Evolutionary conservation across 306 rosid genomes (phyloP).

Genomic region (Alnus rubra): DNA sequence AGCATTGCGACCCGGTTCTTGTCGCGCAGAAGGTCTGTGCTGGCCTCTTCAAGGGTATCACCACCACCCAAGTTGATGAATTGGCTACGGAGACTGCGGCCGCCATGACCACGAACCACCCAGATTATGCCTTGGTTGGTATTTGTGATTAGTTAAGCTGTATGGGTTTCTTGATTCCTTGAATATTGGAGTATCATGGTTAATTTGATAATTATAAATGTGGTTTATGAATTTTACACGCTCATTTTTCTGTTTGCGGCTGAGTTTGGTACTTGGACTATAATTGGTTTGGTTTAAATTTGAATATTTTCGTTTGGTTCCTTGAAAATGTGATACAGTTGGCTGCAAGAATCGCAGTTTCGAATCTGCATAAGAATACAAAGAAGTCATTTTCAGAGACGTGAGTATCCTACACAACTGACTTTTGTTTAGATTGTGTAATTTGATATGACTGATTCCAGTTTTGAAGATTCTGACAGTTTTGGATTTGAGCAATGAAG

Average conservation of each 20-base stretch:
- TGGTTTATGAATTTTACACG: not conserved
- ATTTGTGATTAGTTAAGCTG: not conserved
- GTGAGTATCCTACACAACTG: slow-evolving; percentile 36
- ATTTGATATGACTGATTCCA: not conserved
- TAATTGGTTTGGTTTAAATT: not conserved
- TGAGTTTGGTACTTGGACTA: not conserved
- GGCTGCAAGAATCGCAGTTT: slow-evolving; percentile 83
- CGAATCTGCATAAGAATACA: slow-evolving; percentile 74
- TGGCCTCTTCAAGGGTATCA: slow-evolving; percentile 85
- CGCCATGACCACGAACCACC: slow-evolving; percentile 84
- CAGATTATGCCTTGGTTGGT: slow-evolving; percentile 89
- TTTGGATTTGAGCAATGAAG: not conserved
- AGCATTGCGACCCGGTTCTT: slow-evolving; percentile 78
- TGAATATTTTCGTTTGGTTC: not conserved
- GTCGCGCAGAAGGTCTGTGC: slow-evolving; percentile 92
- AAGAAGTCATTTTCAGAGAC: slow-evolving; percentile 67
- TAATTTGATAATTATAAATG: not conserved
- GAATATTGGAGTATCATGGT: not conserved
- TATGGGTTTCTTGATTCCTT: not conserved
- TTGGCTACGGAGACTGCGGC: slow-evolving; percentile 95
- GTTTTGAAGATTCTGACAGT: not conserved
- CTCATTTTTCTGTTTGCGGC: not conserved
- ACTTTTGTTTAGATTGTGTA: not conserved
- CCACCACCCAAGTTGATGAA: slow-evolving; percentile 89
- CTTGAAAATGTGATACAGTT: slow-evolving; percentile 39